These are phyloP conservation scores for Gentiana dahurica DNA, from an alignment of 257 asterid genomes.

Conservation along the genomic window DNA sequence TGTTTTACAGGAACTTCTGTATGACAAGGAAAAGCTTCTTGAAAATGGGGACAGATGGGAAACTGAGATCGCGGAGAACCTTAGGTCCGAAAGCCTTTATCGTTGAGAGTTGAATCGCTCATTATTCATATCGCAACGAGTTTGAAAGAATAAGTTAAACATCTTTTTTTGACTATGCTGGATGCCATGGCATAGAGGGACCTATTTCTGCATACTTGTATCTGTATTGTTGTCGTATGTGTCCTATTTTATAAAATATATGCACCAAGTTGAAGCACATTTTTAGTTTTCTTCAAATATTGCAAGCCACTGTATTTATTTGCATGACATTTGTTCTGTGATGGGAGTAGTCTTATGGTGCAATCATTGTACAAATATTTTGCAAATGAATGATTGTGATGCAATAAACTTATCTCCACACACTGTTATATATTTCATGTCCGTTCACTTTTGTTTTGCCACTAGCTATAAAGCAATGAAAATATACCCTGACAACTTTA, in stretches of 20 bases:
- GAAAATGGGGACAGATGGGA: constrained; percentile 97
- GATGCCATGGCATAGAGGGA: constrained; percentile 1
- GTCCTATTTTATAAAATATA: not conserved
- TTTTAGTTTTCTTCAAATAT: not conserved
- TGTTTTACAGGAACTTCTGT: constrained; percentile 63
- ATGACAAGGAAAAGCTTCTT: constrained; percentile 91
- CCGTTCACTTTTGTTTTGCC: too few species aligned
- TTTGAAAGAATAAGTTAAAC: not conserved
- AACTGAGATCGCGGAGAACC: constrained; percentile 91
- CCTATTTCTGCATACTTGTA: not conserved
- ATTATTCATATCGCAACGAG: not conserved
- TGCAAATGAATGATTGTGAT: too few species aligned
- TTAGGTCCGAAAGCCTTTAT: constrained; percentile 82
- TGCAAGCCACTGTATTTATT: too few species aligned
- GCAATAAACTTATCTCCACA: too few species aligned
- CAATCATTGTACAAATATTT: too few species aligned
- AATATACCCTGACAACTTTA: too few species aligned
- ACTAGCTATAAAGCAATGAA: too few species aligned
- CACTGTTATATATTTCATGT: too few species aligned
- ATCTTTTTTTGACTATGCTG: not conserved
- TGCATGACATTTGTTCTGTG: not conserved
- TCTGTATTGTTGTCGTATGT: not conserved
- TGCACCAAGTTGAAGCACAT: too few species aligned
- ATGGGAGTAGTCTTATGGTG: not conserved
- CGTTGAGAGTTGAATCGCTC: constrained; percentile 29